Conservation (phyloP, 352 stramenopile genomes). For the Stramenopiles sp. region DNA sequence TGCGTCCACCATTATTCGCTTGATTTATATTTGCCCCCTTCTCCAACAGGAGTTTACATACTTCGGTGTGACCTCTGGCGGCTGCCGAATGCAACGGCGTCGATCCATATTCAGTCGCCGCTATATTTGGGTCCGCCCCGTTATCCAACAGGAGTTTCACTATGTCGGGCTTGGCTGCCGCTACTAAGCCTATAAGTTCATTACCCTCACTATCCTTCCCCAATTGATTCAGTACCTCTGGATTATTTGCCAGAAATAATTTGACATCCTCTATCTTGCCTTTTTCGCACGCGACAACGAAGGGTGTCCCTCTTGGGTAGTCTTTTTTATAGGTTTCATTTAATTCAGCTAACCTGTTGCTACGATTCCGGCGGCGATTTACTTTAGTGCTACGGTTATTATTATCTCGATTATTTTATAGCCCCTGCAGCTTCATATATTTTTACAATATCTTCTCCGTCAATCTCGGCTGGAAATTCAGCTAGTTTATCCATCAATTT, state of each 20-base stretch:
- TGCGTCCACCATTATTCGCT: slow-evolving; percentile 19
- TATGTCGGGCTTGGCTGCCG: slow-evolving; percentile 19
- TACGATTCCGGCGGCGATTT: too few species aligned
- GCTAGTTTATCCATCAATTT: too few species aligned
- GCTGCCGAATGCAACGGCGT: slow-evolving; percentile 30
- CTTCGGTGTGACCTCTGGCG: slow-evolving; percentile 30
- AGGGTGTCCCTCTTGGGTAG: background rate
- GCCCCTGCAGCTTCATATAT: too few species aligned
- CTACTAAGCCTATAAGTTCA: slow-evolving; percentile 16
- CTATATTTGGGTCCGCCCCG: slow-evolving; percentile 18
- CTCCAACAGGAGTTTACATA: slow-evolving; percentile 33
- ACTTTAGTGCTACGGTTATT: too few species aligned
- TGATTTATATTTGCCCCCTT: slow-evolving; percentile 34
- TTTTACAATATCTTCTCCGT: too few species aligned
- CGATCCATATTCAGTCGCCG: slow-evolving; percentile 14
- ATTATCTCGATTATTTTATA: too few species aligned
- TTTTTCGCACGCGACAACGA: background rate
- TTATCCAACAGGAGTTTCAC: slow-evolving; percentile 25
- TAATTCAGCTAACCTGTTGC: background rate
- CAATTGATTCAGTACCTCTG: slow-evolving; percentile 5
- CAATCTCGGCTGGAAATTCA: too few species aligned
- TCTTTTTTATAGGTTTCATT: slow-evolving; percentile 7
- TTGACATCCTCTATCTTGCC: slow-evolving; percentile 2
- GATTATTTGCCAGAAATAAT: slow-evolving; percentile 8
- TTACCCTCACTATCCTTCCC: background rate